These are phyloP conservation scores for Heimioporus sp. DNA, from an alignment of 768 basidiomycete species.

Conservation along the genomic window DNA sequence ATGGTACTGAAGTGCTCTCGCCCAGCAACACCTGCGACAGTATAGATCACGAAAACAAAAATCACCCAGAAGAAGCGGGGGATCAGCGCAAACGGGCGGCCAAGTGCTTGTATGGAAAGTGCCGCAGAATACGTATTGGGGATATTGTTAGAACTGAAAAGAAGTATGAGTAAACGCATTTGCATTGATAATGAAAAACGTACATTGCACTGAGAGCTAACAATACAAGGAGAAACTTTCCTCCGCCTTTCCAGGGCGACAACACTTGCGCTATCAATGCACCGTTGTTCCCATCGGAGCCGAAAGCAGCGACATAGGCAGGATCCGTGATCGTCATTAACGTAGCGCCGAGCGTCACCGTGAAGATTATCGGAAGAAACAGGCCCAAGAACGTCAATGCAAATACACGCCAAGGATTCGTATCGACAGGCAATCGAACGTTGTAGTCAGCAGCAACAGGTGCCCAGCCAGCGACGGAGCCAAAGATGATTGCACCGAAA, in stretches of 20 bases:
- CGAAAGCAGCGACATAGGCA: conserved; percentile 40
- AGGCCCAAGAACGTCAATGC: conserved; percentile 49
- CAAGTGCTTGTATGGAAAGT: conserved; percentile 44
- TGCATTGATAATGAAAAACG: conserved; percentile 8
- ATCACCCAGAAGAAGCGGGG: conserved; percentile 48
- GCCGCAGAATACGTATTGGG: conserved; percentile 48
- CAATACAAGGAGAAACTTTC: conserved; percentile 41
- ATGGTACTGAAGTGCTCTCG: conserved; percentile 45
- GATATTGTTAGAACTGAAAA: conserved; percentile 37
- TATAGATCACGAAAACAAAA: conserved; percentile 38
- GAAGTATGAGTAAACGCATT: not conserved
- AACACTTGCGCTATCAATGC: conserved; percentile 44
- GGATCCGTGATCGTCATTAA: conserved; percentile 42
- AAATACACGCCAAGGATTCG: conserved; percentile 43
- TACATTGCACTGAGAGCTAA: conserved; percentile 42
- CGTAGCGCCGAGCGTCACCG: conserved; percentile 33
- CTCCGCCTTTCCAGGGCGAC: conserved; percentile 42
- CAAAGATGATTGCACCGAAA: conserved; percentile 54
- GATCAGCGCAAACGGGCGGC: conserved; percentile 40
- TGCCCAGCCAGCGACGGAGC: conserved; percentile 47
- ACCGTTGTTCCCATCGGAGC: conserved; percentile 38
- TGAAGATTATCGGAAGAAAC: conserved; percentile 46
- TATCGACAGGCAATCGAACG: conserved; percentile 45
- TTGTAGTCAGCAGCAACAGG: conserved; percentile 57
- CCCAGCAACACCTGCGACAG: conserved; percentile 40